Evolutionary conservation across 2,329 filamentous ascomycete genomes (phyloP).

Genomic region (Colletotrichum tanaceti): DNA sequence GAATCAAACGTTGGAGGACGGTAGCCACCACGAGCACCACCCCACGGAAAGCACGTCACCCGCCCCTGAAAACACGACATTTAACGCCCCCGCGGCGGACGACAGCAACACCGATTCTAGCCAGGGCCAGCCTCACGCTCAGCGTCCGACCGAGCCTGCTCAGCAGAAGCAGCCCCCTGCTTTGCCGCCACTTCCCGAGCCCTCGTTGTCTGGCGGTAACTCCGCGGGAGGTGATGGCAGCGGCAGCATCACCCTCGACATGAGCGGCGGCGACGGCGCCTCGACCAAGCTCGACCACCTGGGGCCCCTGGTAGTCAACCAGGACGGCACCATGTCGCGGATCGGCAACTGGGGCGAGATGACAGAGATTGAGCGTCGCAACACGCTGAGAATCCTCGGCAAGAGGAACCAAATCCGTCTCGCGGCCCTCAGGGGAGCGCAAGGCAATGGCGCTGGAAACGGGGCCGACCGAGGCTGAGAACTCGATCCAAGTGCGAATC

Average conservation of each 20-base stretch:
- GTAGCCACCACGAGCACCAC: constrained; percentile 35
- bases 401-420: constrained; percentile 75
- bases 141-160: not conserved
- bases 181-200: constrained; percentile 39
- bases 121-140: constrained; percentile 30
- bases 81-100: constrained; percentile 18
- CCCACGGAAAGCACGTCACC: constrained; percentile 40
- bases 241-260: constrained; percentile 47
- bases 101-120: constrained; percentile 28
- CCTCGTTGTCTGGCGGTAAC: constrained; percentile 5
- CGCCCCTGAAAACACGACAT: constrained; percentile 39
- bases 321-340: constrained; percentile 76
- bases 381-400: constrained; percentile 73
- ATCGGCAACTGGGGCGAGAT: constrained; percentile 81
- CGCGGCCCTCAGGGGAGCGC: constrained; percentile 57
- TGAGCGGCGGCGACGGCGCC: constrained; percentile 46
- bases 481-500: not conserved
- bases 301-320: constrained; percentile 79
- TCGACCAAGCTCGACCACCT: constrained; percentile 73
- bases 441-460: not conserved
- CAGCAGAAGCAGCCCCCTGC: constrained; percentile 24
- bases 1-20: constrained; percentile 5
- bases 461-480: constrained; percentile 46
- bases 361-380: constrained; percentile 74
- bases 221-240: constrained; percentile 24